Evolutionary conservation across 805 yeast genomes (phyloP).

Genomic region (Cyberlindnera saturnus): DNA sequence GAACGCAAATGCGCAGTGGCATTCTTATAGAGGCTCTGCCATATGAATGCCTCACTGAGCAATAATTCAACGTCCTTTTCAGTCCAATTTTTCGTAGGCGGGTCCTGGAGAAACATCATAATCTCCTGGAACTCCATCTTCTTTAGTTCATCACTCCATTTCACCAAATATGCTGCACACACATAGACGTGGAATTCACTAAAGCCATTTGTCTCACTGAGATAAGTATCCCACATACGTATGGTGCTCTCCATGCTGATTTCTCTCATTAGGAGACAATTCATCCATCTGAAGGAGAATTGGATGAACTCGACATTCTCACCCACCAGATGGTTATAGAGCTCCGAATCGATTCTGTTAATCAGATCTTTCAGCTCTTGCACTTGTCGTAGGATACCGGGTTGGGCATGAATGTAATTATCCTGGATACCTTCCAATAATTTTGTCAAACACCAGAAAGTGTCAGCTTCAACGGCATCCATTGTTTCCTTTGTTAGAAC

Average conservation of each 20-base stretch:
- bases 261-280: slow-evolving; percentile 93
- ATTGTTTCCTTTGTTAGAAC: slow-evolving; percentile 53
- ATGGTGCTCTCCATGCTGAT: slow-evolving; percentile 70
- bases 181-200: slow-evolving; percentile 93
- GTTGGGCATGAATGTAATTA: slow-evolving; percentile 96
- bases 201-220: slow-evolving; percentile 72
- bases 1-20: slow-evolving; percentile 77
- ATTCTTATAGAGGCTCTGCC: slow-evolving; percentile 90
- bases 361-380: slow-evolving; percentile 71
- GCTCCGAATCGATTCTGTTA: slow-evolving; percentile 67
- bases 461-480: slow-evolving; percentile 83
- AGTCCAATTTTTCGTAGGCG: slow-evolving; percentile 82
- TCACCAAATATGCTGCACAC: slow-evolving; percentile 91
- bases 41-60: slow-evolving; percentile 91
- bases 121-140: slow-evolving; percentile 92
- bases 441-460: slow-evolving; percentile 94
- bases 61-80: slow-evolving; percentile 88
- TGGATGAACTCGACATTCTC: slow-evolving; percentile 94
- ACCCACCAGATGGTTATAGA: slow-evolving; percentile 65
- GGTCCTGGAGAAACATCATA: slow-evolving; percentile 82
- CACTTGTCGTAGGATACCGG: slow-evolving; percentile 92
- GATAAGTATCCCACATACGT: slow-evolving; percentile 97
- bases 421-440: slow-evolving; percentile 92
- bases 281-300: slow-evolving; percentile 98
- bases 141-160: slow-evolving; percentile 75